Evolutionary conservation across 1,284 basidiomycete genomes (phyloP).

Genomic region (Blastosporella zonata): DNA sequence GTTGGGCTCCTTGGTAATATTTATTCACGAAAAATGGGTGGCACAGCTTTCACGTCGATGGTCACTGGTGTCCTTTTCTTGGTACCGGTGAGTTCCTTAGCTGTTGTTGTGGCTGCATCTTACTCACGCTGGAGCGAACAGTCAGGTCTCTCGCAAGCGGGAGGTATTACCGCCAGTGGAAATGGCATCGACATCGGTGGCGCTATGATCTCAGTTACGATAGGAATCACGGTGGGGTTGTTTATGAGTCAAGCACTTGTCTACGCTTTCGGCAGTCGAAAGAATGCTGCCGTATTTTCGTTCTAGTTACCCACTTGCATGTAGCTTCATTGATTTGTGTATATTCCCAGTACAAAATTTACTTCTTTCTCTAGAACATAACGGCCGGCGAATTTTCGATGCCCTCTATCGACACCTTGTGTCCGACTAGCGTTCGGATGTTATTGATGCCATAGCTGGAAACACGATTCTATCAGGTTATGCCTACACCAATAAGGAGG

Average conservation of each 20-base stretch:
- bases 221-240: conserved; percentile 88
- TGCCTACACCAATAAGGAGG: neutral
- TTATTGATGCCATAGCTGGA: conserved; percentile 86
- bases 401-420: conserved; percentile 90
- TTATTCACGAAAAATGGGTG: conserved; percentile 83
- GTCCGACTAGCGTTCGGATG: conserved; percentile 95
- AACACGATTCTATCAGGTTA: conserved; percentile 6
- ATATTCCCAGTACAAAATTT: neutral
- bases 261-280: conserved; percentile 80
- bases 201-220: conserved; percentile 86
- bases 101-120: neutral
- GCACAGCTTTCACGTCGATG: conserved; percentile 88
- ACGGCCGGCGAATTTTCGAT: conserved; percentile 91
- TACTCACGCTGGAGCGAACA: conserved; percentile 28
- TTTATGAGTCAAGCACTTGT: conserved; percentile 87
- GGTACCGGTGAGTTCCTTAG: conserved; percentile 59
- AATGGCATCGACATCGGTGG: conserved; percentile 73
- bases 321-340: conserved; percentile 10
- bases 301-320: conserved; percentile 40
- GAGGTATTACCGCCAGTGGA: conserved; percentile 70
- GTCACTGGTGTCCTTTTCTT: conserved; percentile 84
- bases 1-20: conserved; percentile 80
- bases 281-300: conserved; percentile 81
- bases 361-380: conserved; percentile 54
- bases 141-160: conserved; percentile 86